phyloP scores from a whole-genome alignment of 2,329 filamentous ascomycete species.

The Fusarium illudens region DNA sequence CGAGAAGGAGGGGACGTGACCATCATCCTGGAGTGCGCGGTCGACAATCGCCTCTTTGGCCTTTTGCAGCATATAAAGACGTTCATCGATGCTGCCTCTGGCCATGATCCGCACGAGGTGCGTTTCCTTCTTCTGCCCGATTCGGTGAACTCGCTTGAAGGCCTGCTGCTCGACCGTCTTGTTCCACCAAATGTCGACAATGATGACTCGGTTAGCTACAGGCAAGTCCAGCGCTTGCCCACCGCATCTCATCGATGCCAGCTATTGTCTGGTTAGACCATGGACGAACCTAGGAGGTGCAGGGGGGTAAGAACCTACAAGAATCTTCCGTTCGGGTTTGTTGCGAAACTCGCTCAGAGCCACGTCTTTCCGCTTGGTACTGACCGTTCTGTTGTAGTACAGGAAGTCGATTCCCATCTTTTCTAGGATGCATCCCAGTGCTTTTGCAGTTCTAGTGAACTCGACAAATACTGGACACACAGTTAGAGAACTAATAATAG shows the following conservation, averaged over 20 bases:
- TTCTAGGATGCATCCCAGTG: constrained; percentile 50
- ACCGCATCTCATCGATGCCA: constrained; percentile 48
- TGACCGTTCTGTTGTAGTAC: constrained; percentile 48
- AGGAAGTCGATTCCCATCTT: constrained; percentile 45
- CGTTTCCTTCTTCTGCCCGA: constrained; percentile 69
- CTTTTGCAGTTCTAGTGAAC: constrained; percentile 45
- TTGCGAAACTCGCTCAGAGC: constrained; percentile 40
- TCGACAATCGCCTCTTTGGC: constrained; percentile 60
- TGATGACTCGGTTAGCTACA: constrained; percentile 61
- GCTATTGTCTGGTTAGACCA: constrained; percentile 34
- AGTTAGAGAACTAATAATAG: neutral
- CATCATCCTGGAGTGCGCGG: constrained; percentile 44
- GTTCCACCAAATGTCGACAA: constrained; percentile 71
- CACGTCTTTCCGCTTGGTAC: neutral
- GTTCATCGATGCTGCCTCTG: constrained; percentile 64
- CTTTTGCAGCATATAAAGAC: constrained; percentile 63
- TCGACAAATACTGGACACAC: constrained; percentile 46
- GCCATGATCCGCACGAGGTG: constrained; percentile 67
- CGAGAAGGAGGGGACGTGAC: neutral
- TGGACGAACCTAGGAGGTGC: no score
- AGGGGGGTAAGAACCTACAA: constrained; percentile 45
- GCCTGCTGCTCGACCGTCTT: constrained; percentile 68
- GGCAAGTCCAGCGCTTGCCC: constrained; percentile 53
- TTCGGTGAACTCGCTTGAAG: constrained; percentile 66
- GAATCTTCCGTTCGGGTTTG: constrained; percentile 31